phyloP scores from a whole-genome alignment of 345 rosid genomes.

The Chamaenerion angustifolium region DNA sequence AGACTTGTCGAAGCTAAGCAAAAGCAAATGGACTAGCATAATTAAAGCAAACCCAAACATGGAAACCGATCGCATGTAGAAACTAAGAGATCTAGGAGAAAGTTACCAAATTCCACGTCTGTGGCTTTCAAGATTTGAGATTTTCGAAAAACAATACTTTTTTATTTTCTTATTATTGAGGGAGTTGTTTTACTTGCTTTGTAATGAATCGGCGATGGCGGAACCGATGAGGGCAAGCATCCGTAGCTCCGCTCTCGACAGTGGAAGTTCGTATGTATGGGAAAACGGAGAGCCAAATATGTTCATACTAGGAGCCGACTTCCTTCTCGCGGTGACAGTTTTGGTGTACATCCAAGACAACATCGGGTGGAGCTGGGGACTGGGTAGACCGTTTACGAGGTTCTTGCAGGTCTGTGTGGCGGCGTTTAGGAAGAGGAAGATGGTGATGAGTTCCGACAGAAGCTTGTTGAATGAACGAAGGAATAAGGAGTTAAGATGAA shows the following conservation, averaged over 20 bases:
- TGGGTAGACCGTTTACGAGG: conserved; percentile 93
- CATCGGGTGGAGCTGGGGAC: conserved; percentile 83
- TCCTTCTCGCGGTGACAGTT: conserved; percentile 48
- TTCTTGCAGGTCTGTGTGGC: conserved; percentile 63
- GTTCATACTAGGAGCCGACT: no score
- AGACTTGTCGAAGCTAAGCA: conserved; percentile 14
- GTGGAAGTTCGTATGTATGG: no score
- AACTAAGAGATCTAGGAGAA: background rate
- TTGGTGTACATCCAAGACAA: conserved; percentile 70
- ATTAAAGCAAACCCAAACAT: conserved; percentile 37
- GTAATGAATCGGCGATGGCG: no score
- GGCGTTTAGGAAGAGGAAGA: conserved; percentile 54
- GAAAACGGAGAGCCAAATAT: no score
- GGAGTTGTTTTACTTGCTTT: no score
- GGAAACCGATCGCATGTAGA: conserved; percentile 4
- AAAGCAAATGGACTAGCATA: conserved; percentile 18
- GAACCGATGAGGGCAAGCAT: no score
- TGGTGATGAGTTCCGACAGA: conserved; percentile 31
- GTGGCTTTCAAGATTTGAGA: background rate
- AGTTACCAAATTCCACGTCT: no score
- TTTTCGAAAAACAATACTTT: no score
- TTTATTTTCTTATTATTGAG: no score
- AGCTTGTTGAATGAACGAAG: no score
- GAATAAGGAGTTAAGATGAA: no score
- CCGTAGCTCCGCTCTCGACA: no score